Conservation (phyloP, 2,329 filamentous ascomycete genomes). For the Gnomoniopsis smithogilvyi region DNA sequence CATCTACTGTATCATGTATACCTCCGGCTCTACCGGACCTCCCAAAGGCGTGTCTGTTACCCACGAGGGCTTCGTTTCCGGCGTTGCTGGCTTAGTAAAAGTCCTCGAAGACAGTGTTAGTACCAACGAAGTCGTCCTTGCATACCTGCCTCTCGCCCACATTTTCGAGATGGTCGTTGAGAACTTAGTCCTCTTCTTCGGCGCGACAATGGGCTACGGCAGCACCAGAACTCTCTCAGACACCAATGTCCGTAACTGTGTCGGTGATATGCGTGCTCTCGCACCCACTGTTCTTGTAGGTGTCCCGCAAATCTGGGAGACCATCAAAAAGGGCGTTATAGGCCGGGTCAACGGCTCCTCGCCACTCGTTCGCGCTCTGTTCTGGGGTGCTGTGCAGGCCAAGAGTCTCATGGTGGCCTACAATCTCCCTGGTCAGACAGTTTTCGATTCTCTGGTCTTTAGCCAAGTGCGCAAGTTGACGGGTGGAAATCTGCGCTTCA, state of each 20-base stretch:
- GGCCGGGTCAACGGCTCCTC: conserved; percentile 71
- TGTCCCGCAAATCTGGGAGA: conserved; percentile 96
- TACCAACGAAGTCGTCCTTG: conserved; percentile 74
- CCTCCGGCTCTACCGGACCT: conserved; percentile 83
- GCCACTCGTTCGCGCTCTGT: conserved; percentile 70
- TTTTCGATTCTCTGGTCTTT: conserved; percentile 83
- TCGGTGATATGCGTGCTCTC: conserved; percentile 91
- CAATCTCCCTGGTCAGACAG: conserved; percentile 60
- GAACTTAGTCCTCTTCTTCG: conserved; percentile 84
- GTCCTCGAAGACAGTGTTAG: conserved; percentile 77
- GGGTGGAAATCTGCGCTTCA: conserved; percentile 81
- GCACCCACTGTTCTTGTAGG: conserved; percentile 86
- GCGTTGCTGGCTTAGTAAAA: conserved; percentile 76
- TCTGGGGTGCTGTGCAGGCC: conserved; percentile 63
- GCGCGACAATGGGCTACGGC: conserved; percentile 90
- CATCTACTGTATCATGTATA: conserved; percentile 81
- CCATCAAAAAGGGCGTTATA: conserved; percentile 91
- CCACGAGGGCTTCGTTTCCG: conserved; percentile 76
- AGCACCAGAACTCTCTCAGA: conserved; percentile 88
- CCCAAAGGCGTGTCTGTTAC: conserved; percentile 86
- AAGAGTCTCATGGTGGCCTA: conserved; percentile 57
- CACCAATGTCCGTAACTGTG: conserved; percentile 79
- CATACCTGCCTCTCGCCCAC: conserved; percentile 91
- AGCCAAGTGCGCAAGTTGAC: conserved; percentile 88
- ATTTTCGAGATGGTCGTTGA: conserved; percentile 97